phyloP scores from a whole-genome alignment of 129 eudicot species.

The Arctium minus region DNA sequence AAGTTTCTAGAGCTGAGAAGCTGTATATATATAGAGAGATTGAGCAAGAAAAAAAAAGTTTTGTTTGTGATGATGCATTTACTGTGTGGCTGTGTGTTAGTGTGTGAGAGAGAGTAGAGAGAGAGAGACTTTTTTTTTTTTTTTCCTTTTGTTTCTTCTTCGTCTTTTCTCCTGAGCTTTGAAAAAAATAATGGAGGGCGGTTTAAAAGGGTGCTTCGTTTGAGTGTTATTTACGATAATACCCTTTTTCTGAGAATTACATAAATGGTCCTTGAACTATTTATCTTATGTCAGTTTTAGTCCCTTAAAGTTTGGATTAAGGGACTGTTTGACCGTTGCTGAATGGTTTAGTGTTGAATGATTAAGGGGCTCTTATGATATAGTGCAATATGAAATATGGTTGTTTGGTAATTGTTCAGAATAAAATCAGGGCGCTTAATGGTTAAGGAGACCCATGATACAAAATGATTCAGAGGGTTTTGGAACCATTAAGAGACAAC shows the following conservation, averaged over 20 bases:
- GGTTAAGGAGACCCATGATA: too few relatives aligned
- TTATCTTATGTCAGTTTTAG: background rate
- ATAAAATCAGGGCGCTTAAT: too few relatives aligned
- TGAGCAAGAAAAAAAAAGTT: background rate
- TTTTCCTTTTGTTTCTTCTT: background rate
- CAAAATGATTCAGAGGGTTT: too few relatives aligned
- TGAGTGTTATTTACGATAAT: conserved; percentile 17
- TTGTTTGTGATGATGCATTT: conserved; percentile 6
- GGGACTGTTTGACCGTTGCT: too few relatives aligned
- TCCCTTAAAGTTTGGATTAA: background rate
- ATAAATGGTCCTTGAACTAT: background rate
- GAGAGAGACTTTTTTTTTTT: background rate
- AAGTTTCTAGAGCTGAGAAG: background rate
- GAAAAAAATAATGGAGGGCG: conserved; percentile 27
- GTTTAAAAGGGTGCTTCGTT: conserved; percentile 15
- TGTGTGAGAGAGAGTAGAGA: conserved; percentile 14
- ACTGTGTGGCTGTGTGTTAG: background rate
- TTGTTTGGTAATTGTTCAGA: too few relatives aligned
- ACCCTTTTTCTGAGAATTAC: background rate
- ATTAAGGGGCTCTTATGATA: too few relatives aligned
- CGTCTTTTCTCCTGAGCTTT: conserved; percentile 5
- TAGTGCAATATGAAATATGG: too few relatives aligned
- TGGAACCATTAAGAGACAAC: too few relatives aligned
- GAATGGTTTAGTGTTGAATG: too few relatives aligned
- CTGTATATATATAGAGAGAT: conserved; percentile 12